Percentiles rank a stretch among this genome's conserved stretches.
Evolutionary conservation across 2,329 filamentous ascomycete species (phyloP).

Genomic region (Pestalotiopsis sp.): DNA sequence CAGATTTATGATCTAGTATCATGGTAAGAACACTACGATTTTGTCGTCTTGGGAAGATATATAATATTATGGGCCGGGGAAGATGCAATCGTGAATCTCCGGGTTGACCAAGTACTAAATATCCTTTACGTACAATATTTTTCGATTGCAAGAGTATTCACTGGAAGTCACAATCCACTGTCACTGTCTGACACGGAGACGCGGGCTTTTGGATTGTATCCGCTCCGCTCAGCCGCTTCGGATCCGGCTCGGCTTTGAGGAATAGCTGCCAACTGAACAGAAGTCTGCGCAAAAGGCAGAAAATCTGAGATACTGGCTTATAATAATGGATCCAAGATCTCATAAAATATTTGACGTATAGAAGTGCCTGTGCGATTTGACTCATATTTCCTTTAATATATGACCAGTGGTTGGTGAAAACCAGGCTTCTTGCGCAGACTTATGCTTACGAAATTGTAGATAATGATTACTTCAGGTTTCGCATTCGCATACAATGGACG

Average conservation of each 20-base stretch:
- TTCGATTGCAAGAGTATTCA: background rate
- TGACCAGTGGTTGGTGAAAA: too few species aligned
- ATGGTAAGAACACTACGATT: background rate
- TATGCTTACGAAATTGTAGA: background rate
- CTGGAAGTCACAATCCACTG: constrained; percentile 9
- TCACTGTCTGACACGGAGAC: background rate
- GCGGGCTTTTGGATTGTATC: background rate
- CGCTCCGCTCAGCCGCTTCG: background rate
- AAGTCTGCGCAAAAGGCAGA: too few species aligned
- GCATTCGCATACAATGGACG: background rate
- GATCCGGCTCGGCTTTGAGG: background rate
- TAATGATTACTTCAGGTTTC: background rate
- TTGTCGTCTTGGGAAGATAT: background rate
- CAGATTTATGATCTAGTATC: background rate
- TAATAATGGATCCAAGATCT: too few species aligned
- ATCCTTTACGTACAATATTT: too few species aligned
- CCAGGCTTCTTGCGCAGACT: too few species aligned
- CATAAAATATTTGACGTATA: too few species aligned
- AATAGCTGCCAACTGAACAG: too few species aligned
- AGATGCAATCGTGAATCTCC: background rate
- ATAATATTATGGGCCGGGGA: background rate
- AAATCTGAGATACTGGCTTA: too few species aligned
- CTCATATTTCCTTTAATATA: too few species aligned
- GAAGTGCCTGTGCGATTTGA: too few species aligned
- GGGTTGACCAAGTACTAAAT: too few species aligned